A percentile compares a stretch with the other conserved stretches of the same genome.
Conservation (phyloP, 1,284 basidiomycete genomes). For the Melampsora americana region DNA sequence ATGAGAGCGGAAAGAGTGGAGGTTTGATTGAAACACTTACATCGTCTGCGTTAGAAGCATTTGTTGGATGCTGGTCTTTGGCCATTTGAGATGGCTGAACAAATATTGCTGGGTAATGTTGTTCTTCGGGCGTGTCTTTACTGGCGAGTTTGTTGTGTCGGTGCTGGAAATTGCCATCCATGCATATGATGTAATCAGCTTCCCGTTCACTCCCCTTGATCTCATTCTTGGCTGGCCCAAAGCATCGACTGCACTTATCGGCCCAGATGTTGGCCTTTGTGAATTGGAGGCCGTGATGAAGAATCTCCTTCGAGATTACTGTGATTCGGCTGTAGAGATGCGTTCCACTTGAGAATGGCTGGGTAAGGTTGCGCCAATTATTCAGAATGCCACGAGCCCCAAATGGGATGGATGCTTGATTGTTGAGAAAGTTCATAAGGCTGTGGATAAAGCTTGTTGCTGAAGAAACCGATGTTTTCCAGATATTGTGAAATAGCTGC, state of each 20-base stretch:
- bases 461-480: neutral
- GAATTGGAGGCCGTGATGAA: neutral
- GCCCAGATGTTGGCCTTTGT: neutral
- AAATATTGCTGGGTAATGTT: neutral
- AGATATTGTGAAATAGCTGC: slow-evolving; percentile 9
- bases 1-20: neutral
- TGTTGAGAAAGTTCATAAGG: neutral
- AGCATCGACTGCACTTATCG: too few relatives aligned
- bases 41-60: neutral
- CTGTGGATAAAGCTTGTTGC: neutral
- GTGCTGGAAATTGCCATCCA: too few relatives aligned
- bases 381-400: neutral
- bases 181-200: too few relatives aligned
- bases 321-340: neutral
- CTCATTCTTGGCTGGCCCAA: too few relatives aligned
- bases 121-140: neutral
- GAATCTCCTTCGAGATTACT: neutral
- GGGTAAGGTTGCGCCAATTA: neutral
- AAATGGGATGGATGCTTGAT: neutral
- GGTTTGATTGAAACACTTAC: neutral
- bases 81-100: neutral
- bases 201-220: too few relatives aligned
- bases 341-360: neutral
- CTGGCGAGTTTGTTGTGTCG: slow-evolving; percentile 12
- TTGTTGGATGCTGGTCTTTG: neutral